Conservation (phyloP, 805 yeast species). For the Starmerella powellii region DNA sequence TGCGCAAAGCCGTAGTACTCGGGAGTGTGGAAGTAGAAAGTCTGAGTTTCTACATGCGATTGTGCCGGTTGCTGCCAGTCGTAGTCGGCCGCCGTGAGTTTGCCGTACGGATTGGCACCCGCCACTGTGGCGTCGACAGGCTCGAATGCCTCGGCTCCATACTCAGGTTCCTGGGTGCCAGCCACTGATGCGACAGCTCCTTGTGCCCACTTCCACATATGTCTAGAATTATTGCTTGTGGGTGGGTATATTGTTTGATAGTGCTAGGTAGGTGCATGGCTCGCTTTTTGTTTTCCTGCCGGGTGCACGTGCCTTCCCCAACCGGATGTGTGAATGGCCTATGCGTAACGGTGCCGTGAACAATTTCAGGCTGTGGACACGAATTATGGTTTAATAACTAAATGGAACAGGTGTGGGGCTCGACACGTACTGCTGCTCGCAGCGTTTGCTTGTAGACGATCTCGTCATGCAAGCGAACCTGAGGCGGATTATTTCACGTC, state of each 20-base stretch:
- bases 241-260: neutral
- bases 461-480: no score
- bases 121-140: slow-evolving; percentile 58
- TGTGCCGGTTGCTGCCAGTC: slow-evolving; percentile 60
- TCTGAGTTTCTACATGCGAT: slow-evolving; percentile 92
- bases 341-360: no score
- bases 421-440: no score
- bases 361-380: no score
- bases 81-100: slow-evolving; percentile 55
- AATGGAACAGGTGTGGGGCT: no score
- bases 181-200: slow-evolving; percentile 61
- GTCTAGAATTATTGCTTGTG: neutral
- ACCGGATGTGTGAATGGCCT: no score
- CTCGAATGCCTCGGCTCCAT: slow-evolving; percentile 84
- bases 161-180: slow-evolving; percentile 95
- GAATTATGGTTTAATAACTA: no score
- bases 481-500: no score
- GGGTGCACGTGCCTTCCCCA: neutral
- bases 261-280: neutral
- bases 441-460: no score
- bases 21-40: slow-evolving; percentile 67
- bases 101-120: slow-evolving; percentile 44
- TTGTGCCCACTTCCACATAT: slow-evolving; percentile 27
- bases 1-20: slow-evolving; percentile 77
- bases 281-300: neutral